Evolutionary conservation across 345 rosid genomes (phyloP).

Genomic region (Citrus australasica): DNA sequence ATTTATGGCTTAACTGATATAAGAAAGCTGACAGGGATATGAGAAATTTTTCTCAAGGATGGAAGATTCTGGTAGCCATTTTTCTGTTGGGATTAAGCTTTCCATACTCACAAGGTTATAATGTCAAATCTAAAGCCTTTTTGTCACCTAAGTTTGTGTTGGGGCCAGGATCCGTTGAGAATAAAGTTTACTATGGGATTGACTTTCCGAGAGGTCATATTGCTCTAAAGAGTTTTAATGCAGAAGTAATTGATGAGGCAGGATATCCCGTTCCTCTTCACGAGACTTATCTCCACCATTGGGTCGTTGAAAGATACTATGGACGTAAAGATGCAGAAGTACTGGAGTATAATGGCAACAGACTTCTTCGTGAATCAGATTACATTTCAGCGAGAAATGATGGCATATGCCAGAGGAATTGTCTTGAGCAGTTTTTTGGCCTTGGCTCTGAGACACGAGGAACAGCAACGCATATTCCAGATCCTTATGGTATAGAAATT

Average conservation of each 20-base stretch:
- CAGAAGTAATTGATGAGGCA: constrained; percentile 63
- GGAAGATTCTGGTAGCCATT: constrained; percentile 20
- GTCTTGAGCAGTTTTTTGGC: constrained; percentile 59
- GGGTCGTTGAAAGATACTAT: constrained; percentile 59
- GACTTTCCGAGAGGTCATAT: constrained; percentile 88
- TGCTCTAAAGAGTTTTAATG: constrained; percentile 63
- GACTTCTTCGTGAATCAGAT: constrained; percentile 21
- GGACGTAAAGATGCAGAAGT: constrained; percentile 26
- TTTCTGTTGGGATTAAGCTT: constrained; percentile 21
- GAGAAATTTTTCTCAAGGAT: constrained; percentile 13
- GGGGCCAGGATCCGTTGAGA: constrained; percentile 74
- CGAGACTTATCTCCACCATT: constrained; percentile 91
- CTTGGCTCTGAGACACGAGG: constrained; percentile 82
- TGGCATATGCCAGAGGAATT: constrained; percentile 54
- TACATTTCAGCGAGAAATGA: constrained; percentile 31
- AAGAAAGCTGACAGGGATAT: constrained; percentile 25
- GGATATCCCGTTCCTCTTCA: constrained; percentile 71
- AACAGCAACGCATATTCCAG: constrained; percentile 62
- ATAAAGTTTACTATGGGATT: constrained; percentile 42
- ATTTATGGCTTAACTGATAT: neutral
- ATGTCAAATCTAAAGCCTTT: constrained; percentile 50
- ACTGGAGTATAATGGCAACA: neutral
- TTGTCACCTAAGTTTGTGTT: constrained; percentile 67
- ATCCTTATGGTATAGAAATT: constrained; percentile 80
- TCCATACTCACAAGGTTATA: constrained; percentile 21